Evolutionary conservation across 2,329 filamentous ascomycete species (phyloP).

Genomic region (Aspergillus ustus): DNA sequence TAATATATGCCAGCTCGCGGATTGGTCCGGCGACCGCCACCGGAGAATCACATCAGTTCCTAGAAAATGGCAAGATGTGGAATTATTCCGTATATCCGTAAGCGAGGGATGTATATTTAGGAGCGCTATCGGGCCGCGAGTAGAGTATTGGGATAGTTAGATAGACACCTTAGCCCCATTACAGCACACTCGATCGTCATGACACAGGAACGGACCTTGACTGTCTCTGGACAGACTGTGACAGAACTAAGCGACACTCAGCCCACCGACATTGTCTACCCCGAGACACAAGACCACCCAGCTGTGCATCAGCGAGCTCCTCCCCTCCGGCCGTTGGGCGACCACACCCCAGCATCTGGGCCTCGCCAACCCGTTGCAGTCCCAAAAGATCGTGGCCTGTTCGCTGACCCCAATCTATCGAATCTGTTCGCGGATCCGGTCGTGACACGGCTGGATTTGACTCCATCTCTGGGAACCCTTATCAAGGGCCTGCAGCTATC

Average conservation of each 20-base stretch:
- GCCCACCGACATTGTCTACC: not conserved
- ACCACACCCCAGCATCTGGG: not conserved
- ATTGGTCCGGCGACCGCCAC: not conserved
- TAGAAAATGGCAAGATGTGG: not conserved
- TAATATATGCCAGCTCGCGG: not conserved
- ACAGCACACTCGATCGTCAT: not conserved
- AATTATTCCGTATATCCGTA: not conserved
- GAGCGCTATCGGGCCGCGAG: not conserved
- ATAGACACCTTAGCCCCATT: not conserved
- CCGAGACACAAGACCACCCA: not conserved
- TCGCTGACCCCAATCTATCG: not conserved
- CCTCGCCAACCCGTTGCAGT: not conserved
- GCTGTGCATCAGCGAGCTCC: not conserved
- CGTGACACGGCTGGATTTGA: slow-evolving; percentile 25
- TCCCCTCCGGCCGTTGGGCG: not conserved
- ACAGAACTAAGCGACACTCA: not conserved
- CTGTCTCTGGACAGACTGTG: not conserved
- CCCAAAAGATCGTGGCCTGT: not conserved
- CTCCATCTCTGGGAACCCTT: slow-evolving; percentile 61
- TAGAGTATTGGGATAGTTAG: not conserved
- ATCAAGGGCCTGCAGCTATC: slow-evolving; percentile 57
- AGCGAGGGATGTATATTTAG: not conserved
- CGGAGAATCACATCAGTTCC: not conserved
- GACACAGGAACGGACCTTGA: not conserved
- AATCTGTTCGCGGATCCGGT: not conserved